Evolutionary conservation across 495 filamentous ascomycete genomes (phyloP).

Genomic region (Margaritispora aquatica): DNA sequence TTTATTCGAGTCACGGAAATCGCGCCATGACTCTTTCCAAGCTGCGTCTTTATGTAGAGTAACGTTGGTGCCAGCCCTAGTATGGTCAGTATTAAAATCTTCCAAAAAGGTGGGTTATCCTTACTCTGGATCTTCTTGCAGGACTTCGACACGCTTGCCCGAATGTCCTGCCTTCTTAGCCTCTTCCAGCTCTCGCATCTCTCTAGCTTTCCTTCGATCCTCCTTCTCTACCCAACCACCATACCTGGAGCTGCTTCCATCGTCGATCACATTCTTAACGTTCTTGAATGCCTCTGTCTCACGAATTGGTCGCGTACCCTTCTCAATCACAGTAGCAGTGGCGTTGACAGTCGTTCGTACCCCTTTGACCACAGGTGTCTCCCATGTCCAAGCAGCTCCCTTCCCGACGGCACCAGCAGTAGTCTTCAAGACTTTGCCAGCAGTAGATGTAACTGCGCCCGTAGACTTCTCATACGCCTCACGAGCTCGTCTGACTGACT

Average conservation of each 20-base stretch:
- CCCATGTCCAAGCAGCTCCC: conserved; percentile 93
- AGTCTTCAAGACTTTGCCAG: conserved; percentile 70
- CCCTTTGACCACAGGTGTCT: conserved; percentile 86
- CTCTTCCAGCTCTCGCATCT: conserved; percentile 64
- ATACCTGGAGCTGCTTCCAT: conserved; percentile 92
- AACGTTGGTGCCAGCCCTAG: conserved; percentile 79
- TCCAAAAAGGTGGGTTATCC: conserved; percentile 22
- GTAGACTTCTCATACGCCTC: conserved; percentile 81
- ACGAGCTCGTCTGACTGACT: conserved; percentile 79
- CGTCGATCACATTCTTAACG: conserved; percentile 94
- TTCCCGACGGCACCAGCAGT: conserved; percentile 84
- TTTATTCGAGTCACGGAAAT: conserved; percentile 81
- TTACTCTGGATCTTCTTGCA: conserved; percentile 83
- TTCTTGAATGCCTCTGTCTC: conserved; percentile 91
- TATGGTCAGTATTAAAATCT: neutral
- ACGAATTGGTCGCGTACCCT: conserved; percentile 85
- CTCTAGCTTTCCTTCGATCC: conserved; percentile 71
- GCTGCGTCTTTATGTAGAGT: conserved; percentile 94
- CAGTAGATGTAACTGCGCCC: conserved; percentile 63
- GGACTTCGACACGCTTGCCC: conserved; percentile 43
- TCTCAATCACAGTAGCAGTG: conserved; percentile 82
- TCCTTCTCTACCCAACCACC: conserved; percentile 96
- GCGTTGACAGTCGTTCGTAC: conserved; percentile 79
- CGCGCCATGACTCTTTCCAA: conserved; percentile 93
- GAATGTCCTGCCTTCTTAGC: conserved; percentile 38